A percentile compares a stretch with the other conserved stretches of the same genome.
Conservation (phyloP, 1,139 yeast genomes). For the Blastobotrys proliferans region DNA sequence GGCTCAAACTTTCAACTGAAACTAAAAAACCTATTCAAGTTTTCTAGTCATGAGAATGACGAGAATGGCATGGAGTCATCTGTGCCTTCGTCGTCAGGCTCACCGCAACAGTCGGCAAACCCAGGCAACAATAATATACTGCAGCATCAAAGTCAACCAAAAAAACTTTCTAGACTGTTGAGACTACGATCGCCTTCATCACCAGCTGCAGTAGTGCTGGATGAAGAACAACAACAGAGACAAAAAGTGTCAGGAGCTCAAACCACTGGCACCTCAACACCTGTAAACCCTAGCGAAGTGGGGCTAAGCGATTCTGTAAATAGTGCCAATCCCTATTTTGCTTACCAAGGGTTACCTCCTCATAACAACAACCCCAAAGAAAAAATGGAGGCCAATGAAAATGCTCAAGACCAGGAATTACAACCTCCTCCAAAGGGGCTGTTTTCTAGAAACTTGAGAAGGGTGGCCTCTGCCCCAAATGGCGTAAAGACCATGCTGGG, state of each 20-base stretch:
- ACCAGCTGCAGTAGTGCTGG: conserved; percentile 23
- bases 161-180: conserved; percentile 27
- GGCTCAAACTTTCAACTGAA: conserved; percentile 27
- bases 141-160: conserved; percentile 12
- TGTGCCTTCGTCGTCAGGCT: no score
- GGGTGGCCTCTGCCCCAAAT: conserved; percentile 82
- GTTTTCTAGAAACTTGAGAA: conserved; percentile 54
- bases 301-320: conserved; percentile 40
- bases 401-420: background rate
- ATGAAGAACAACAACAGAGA: conserved; percentile 5
- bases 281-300: conserved; percentile 29
- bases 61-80: no score
- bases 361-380: conserved; percentile 32
- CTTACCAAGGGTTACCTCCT: conserved; percentile 54
- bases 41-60: conserved; percentile 15
- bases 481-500: conserved; percentile 38
- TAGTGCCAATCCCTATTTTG: conserved; percentile 35
- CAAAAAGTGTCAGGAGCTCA: conserved; percentile 28
- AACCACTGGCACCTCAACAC: conserved; percentile 31
- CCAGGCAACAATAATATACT: no score
- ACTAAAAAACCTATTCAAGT: conserved; percentile 30
- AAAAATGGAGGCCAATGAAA: background rate
- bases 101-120: conserved; percentile 8
- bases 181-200: conserved; percentile 41
- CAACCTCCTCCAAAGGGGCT: conserved; percentile 29